Evolutionary conservation across 2,329 filamentous ascomycete species (phyloP), one percentile per base, ranked within the genome.

Genomic region (Gyromitra esculenta): DNA sequence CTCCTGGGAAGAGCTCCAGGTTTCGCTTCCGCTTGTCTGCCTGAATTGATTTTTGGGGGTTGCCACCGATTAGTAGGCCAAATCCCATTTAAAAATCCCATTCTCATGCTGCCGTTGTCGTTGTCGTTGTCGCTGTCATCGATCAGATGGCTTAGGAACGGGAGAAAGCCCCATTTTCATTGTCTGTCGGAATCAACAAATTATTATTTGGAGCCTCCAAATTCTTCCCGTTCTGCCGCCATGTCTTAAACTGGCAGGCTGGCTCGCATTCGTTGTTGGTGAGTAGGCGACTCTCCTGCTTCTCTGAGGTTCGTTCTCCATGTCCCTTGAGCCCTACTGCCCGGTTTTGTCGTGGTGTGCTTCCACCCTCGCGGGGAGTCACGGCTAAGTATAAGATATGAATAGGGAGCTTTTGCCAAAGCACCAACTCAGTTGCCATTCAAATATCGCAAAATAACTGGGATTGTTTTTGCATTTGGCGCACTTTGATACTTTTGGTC

Each of bases 321-420:
- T 43, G 48, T 45, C 39, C 41, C 57, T 57, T 21, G 39, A 54
- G 50, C 21, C 21, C 63, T 11, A 68, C 52, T 69, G 56, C 45
- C 62, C 66, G 37, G 21, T 18, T 52, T 52, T 66, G 62, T 21
- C 18, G 21, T 66, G 21, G 18, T 71, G 67, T 71, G 67, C 57
- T 64, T 64, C 48, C n/a, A 18, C 48, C 48, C 43, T 56, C 18
- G 11, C 64, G 52, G 18, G 64, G 63, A 66, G 63, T 35, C 15
- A 60, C 66, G 72, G 72, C 66, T 75, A 75, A 70, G 64, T 70
- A 71, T 64, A 59, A 52, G 45, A 35, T 31, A 54, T 41, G 43
- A 35, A 41, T 73, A 67, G 54, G 54, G 64, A 65, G 43, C 52
- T 41, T 21, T 63, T 54, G 45, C 8, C 57, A 62, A 45, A 64